These are phyloP conservation scores for Pyricularia grisea DNA, from an alignment of 2,329 filamentous ascomycete species.

Conservation along the genomic window DNA sequence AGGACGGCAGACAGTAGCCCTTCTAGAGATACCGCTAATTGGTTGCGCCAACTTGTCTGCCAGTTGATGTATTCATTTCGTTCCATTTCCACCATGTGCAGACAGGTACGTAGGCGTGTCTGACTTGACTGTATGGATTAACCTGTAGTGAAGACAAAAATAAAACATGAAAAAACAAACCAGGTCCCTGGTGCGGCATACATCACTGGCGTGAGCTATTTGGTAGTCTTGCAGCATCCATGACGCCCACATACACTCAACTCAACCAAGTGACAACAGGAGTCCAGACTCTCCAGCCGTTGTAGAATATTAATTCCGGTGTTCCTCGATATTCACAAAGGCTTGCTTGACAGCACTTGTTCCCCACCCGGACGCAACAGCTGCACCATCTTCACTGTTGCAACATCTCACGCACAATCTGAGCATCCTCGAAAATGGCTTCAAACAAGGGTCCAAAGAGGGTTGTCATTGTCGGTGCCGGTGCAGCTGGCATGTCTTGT, in stretches of 20 bases:
- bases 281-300: not conserved
- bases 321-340: not conserved
- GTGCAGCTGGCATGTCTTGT: conserved; percentile 44
- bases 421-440: not conserved
- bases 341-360: not conserved
- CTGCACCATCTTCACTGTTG: not conserved
- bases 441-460: conserved; percentile 24
- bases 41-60: not conserved
- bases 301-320: not conserved
- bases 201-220: not conserved
- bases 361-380: not conserved
- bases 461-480: conserved; percentile 51
- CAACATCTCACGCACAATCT: not conserved
- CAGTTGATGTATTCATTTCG: not conserved
- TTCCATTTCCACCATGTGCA: not conserved
- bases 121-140: too few species aligned
- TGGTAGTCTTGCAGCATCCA: not conserved
- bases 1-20: not conserved
- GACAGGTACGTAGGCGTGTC: too few species aligned
- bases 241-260: not conserved
- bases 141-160: too few species aligned
- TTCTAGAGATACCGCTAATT: not conserved
- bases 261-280: not conserved
- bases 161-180: not conserved
- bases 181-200: not conserved